Percentiles rank a stretch among this genome's conserved stretches.
Conservation (phyloP, 176 grass and related monocot genomes). For the Thinopyrum elongatum region DNA sequence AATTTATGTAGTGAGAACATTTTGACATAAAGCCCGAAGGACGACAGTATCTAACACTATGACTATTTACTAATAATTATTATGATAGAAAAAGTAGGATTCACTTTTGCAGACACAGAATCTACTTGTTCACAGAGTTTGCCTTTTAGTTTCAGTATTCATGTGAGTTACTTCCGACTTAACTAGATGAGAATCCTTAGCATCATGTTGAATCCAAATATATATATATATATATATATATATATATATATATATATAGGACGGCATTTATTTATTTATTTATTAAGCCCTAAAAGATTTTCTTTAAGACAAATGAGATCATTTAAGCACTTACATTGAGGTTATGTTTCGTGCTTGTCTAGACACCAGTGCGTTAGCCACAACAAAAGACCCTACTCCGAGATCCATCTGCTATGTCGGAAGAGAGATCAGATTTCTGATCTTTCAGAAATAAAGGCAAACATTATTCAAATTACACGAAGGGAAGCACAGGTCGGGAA, state of each 20-base stretch:
- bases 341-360: conserved; percentile 70
- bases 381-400: conserved; percentile 93
- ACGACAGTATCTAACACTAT: neutral
- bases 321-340: conserved; percentile 49
- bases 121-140: neutral
- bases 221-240: too few relatives aligned
- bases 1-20: neutral
- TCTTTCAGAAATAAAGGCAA: conserved; percentile 13
- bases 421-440: conserved; percentile 18
- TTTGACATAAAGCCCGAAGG: neutral
- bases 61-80: neutral
- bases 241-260: too few relatives aligned
- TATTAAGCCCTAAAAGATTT: neutral
- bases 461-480: neutral
- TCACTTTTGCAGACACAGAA: neutral
- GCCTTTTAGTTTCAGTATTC: conserved; percentile 1
- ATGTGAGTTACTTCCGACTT: neutral
- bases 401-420: conserved; percentile 86
- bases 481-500: neutral
- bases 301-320: neutral
- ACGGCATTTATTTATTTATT: too few relatives aligned
- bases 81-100: neutral
- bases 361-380: conserved; percentile 87
- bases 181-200: neutral
- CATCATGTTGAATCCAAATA: neutral